Evolutionary conservation across 768 basidiomycete genomes (phyloP).

Genomic region (Cystofilobasidium capitatum): DNA sequence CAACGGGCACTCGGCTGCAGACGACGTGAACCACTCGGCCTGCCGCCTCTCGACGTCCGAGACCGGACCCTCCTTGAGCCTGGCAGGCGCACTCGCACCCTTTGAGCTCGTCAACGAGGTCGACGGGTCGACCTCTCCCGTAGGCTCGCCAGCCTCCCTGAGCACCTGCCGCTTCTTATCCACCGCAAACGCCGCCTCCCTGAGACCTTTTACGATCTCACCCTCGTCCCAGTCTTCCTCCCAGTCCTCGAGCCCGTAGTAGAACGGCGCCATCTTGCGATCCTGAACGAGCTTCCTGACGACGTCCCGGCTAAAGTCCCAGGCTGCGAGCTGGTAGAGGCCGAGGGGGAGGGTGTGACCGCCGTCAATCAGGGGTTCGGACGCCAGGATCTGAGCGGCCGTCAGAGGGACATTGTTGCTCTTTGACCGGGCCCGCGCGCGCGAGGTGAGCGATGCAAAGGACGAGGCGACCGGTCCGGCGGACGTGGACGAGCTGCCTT

Average conservation of each 20-base stretch:
- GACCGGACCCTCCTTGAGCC: conserved; percentile 10
- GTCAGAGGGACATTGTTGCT: conserved; percentile 29
- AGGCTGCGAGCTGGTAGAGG: conserved; percentile 58
- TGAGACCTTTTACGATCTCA: conserved; percentile 69
- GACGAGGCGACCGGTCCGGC: background rate
- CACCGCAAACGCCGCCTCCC: conserved; percentile 50
- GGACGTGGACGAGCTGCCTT: background rate
- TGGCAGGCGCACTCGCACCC: background rate
- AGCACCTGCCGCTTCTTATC: conserved; percentile 41
- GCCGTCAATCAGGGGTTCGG: conserved; percentile 75
- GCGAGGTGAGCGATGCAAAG: background rate
- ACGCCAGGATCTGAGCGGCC: conserved; percentile 38
- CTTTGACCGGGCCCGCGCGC: background rate
- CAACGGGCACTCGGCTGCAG: conserved; percentile 87
- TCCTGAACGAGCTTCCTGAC: conserved; percentile 81
- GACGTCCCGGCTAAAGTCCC: conserved; percentile 77
- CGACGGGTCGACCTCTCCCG: conserved; percentile 25
- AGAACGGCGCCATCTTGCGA: conserved; percentile 86
- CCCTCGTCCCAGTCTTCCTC: conserved; percentile 81
- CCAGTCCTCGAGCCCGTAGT: conserved; percentile 89
- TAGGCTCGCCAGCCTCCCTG: conserved; percentile 48
- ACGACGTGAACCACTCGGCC: conserved; percentile 64
- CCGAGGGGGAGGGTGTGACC: conserved; percentile 72
- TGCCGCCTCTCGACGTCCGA: conserved; percentile 46
- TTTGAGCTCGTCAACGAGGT: background rate